phyloP scores from a whole-genome alignment of 73 alveolate species.

The Breviolum minutum region DNA sequence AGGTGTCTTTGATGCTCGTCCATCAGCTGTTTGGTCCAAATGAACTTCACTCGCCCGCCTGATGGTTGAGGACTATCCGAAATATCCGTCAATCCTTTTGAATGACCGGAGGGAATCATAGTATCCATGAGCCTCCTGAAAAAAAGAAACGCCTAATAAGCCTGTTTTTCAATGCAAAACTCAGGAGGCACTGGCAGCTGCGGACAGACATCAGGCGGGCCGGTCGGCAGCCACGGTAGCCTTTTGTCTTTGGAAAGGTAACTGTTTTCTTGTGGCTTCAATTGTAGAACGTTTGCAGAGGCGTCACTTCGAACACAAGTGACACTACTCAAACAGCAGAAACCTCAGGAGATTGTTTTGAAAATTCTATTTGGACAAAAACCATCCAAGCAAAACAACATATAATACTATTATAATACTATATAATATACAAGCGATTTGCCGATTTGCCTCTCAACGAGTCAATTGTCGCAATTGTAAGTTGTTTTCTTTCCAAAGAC shows the following conservation, averaged over 20 bases:
- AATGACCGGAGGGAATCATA: neutral
- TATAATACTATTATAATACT: no score
- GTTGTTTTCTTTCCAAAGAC: neutral
- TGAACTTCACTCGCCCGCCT: neutral
- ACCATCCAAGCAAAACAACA: neutral
- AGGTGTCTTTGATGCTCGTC: neutral
- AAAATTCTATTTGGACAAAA: neutral
- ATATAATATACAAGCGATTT: no score
- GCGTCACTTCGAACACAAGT: conserved; percentile 83
- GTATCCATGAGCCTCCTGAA: neutral
- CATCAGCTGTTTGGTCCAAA: conserved; percentile 27
- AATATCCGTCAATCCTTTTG: no score
- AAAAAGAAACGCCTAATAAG: neutral
- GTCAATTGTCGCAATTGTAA: no score
- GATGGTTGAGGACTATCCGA: conserved; percentile 16
- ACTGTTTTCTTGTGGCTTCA: neutral
- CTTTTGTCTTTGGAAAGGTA: neutral
- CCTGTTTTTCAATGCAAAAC: no score
- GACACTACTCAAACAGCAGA: conserved; percentile 57
- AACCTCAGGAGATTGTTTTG: neutral
- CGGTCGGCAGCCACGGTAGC: neutral
- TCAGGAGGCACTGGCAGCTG: conserved; percentile 72
- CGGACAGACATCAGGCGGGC: conserved; percentile 17
- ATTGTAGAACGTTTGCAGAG: neutral
- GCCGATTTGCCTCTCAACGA: no score